These are phyloP conservation scores for Dendryphion nanum DNA, from an alignment of 2,329 filamentous ascomycete species.

Conservation along the genomic window DNA sequence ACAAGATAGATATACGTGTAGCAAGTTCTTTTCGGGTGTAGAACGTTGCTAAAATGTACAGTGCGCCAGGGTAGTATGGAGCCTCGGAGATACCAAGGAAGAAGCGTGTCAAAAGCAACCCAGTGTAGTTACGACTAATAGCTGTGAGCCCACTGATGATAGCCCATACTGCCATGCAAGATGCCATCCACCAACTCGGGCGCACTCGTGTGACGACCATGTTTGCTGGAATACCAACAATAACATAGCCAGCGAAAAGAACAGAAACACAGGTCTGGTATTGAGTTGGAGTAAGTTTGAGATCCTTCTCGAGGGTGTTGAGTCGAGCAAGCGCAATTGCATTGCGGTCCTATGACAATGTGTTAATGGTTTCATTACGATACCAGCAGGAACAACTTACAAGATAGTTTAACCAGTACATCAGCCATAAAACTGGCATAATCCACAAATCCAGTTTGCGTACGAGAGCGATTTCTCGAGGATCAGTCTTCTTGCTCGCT, in stretches of 20 bases:
- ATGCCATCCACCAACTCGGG: not conserved
- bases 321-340: constrained; percentile 65
- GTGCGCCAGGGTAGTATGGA: not conserved
- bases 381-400: not conserved
- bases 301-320: constrained; percentile 59
- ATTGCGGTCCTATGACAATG: constrained; percentile 53
- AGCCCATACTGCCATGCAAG: not conserved
- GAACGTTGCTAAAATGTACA: not conserved
- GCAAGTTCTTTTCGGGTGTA: not conserved
- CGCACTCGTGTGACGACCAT: not conserved
- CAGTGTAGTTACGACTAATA: not conserved
- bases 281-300: constrained; percentile 25
- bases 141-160: not conserved
- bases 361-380: constrained; percentile 3
- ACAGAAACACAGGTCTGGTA: constrained; percentile 51
- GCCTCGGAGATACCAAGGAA: not conserved
- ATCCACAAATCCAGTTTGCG: constrained; percentile 32
- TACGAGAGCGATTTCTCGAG: constrained; percentile 31
- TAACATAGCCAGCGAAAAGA: constrained; percentile 48
- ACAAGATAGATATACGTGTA: not conserved
- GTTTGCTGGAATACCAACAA: constrained; percentile 9
- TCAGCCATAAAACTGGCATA: constrained; percentile 13
- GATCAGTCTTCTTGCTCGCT: constrained; percentile 30
- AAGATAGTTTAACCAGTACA: constrained; percentile 5
- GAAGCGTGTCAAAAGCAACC: not conserved